A percentile compares a stretch with the other conserved stretches of the same genome.
Conservation (phyloP, 345 rosid species). For the Alliaria petiolata region DNA sequence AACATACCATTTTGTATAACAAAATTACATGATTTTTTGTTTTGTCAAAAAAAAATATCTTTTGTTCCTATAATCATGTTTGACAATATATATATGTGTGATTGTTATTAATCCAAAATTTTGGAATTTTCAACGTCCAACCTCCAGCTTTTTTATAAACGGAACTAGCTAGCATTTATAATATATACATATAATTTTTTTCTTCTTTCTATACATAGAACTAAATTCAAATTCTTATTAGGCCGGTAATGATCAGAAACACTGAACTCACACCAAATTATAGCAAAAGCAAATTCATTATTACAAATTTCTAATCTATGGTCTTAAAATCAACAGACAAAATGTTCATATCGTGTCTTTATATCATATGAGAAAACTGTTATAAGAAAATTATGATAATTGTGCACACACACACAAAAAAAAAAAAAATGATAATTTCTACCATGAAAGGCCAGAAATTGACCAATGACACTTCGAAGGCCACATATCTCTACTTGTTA, state of each 20-base stretch:
- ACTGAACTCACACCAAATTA: not conserved
- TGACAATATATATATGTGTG: no score
- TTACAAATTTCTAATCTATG: not conserved
- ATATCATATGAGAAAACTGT: not conserved
- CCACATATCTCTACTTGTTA: constrained; percentile 27
- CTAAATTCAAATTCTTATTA: not conserved
- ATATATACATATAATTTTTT: not conserved
- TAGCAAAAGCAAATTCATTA: not conserved
- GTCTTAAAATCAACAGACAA: constrained; percentile 4
- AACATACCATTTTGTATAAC: no score
- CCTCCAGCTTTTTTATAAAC: no score
- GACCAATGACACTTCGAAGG: constrained; percentile 13
- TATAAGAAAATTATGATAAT: not conserved
- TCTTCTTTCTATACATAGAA: no score
- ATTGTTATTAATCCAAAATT: not conserved
- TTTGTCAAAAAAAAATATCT: no score
- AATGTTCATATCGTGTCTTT: not conserved
- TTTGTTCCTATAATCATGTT: no score
- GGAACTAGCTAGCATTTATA: not conserved
- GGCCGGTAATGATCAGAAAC: not conserved
- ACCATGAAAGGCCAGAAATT: not conserved
- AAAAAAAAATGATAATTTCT: no score
- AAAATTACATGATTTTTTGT: no score
- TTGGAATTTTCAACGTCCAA: not conserved
- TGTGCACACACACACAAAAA: no score